phyloP scores from a whole-genome alignment of 352 stramenopile species.

The Phytophthora kernoviae region DNA sequence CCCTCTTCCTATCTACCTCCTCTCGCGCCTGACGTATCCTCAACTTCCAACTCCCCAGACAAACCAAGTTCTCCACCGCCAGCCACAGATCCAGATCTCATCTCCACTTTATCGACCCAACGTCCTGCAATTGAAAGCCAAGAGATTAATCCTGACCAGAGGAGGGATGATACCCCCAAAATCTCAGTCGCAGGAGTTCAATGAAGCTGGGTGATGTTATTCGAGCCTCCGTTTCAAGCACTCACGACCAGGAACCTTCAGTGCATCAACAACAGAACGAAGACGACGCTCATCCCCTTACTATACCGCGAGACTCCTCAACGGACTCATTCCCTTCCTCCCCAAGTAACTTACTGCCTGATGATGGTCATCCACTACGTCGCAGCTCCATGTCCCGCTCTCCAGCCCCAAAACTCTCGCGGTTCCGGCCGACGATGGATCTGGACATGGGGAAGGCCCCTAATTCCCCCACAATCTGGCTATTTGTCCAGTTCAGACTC shows the following conservation, averaged over 20 bases:
- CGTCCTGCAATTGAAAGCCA: constrained; percentile 11
- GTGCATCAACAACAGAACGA: constrained; percentile 16
- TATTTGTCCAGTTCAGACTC: constrained; percentile 49
- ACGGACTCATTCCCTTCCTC: constrained; percentile 26
- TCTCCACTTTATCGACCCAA: constrained; percentile 4
- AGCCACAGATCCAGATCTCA: not conserved
- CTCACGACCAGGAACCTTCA: constrained; percentile 22
- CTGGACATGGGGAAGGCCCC: constrained; percentile 17
- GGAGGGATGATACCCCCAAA: constrained; percentile 4
- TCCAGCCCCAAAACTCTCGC: constrained; percentile 39
- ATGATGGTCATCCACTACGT: constrained; percentile 28
- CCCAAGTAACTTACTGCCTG: constrained; percentile 11
- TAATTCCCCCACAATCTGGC: constrained; percentile 26
- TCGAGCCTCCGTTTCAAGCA: constrained; percentile 7
- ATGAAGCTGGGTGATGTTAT: constrained; percentile 24
- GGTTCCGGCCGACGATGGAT: constrained; percentile 40
- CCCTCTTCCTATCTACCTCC: not conserved
- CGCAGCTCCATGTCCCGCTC: constrained; percentile 32
- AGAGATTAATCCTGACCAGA: not conserved
- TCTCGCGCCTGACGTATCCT: constrained; percentile 2
- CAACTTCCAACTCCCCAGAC: not conserved
- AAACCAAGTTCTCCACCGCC: not conserved
- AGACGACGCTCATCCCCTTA: constrained; percentile 6
- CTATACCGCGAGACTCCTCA: constrained; percentile 7
- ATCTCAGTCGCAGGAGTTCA: constrained; percentile 2